Evolutionary conservation across 306 rosid species (phyloP).

Genomic region (Cucurbita pepo): DNA sequence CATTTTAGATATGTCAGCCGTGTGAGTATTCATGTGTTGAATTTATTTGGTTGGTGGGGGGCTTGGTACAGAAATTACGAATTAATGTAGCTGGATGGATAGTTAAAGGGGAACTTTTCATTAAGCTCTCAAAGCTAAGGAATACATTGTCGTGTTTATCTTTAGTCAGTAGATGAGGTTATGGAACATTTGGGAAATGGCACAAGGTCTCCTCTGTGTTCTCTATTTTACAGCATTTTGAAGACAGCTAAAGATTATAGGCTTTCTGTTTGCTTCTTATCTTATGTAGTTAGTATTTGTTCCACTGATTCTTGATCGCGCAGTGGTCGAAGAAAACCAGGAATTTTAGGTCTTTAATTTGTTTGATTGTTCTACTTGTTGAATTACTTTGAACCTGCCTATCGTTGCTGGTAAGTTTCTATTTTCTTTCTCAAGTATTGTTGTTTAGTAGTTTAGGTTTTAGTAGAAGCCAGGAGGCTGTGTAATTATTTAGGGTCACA

Average conservation of each 20-base stretch:
- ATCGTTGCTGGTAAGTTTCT: not conserved
- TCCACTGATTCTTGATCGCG: not conserved
- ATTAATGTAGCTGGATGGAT: not conserved
- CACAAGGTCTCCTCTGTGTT: not conserved
- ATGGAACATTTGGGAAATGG: not conserved
- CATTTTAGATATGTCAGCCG: not conserved
- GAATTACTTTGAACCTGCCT: not conserved
- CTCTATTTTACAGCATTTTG: not conserved
- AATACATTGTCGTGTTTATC: not conserved
- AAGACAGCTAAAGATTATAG: not conserved
- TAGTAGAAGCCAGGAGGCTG: not conserved
- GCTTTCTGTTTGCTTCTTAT: not conserved
- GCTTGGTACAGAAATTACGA: not conserved
- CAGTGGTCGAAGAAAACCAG: not conserved
- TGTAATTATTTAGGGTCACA: not conserved
- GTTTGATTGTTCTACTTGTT: not conserved
- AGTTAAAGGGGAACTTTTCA: not conserved
- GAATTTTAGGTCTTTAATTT: not conserved
- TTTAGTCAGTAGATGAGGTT: not conserved
- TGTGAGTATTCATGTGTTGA: not conserved
- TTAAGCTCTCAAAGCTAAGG: not conserved
- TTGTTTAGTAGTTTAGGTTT: not conserved
- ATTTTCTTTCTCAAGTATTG: not conserved
- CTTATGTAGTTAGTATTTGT: not conserved
- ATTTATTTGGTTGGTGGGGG: no score